These are phyloP conservation scores for Lentinus tigrinus DNA, from an alignment of 768 basidiomycete species.

Conservation along the genomic window DNA sequence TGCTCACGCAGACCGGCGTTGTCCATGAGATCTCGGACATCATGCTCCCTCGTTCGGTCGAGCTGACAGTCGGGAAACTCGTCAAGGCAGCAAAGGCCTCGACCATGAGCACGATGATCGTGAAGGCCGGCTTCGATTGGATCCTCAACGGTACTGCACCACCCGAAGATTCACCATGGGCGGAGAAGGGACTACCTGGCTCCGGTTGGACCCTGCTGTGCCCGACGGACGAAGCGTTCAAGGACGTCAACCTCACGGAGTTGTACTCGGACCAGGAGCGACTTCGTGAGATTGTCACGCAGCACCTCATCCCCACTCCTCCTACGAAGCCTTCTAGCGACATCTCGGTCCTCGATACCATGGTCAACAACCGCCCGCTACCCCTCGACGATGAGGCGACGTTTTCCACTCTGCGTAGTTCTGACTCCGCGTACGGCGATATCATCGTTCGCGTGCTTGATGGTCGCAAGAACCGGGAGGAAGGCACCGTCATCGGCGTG, in stretches of 20 bases:
- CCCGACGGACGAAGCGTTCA: conserved; percentile 91
- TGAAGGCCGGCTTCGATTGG: conserved; percentile 88
- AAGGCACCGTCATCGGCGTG: conserved; percentile 62
- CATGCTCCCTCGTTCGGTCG: conserved; percentile 82
- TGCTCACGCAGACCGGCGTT: conserved; percentile 85
- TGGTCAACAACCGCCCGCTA: conserved; percentile 74
- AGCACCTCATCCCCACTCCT: conserved; percentile 68
- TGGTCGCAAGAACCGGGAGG: conserved; percentile 30
- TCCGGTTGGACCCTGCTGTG: conserved; percentile 86
- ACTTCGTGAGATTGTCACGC: conserved; percentile 63
- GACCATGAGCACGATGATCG: conserved; percentile 84
- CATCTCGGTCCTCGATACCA: conserved; percentile 28
- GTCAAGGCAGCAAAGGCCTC: conserved; percentile 84
- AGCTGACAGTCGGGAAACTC: conserved; percentile 87
- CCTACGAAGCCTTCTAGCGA: conserved; percentile 24
- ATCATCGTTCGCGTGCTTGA: conserved; percentile 69
- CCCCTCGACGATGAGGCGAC: conserved; percentile 66
- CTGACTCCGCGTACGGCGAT: conserved; percentile 63
- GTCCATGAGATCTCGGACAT: conserved; percentile 86
- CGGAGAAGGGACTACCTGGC: conserved; percentile 44
- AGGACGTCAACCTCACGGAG: conserved; percentile 75
- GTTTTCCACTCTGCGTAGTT: conserved; percentile 77
- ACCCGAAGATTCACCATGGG: conserved; percentile 69
- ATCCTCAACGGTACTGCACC: conserved; percentile 82
- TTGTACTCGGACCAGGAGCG: conserved; percentile 56